These are phyloP conservation scores for Escovopsis weberi DNA, from an alignment of 2,329 filamentous ascomycete genomes.

Conservation along the genomic window DNA sequence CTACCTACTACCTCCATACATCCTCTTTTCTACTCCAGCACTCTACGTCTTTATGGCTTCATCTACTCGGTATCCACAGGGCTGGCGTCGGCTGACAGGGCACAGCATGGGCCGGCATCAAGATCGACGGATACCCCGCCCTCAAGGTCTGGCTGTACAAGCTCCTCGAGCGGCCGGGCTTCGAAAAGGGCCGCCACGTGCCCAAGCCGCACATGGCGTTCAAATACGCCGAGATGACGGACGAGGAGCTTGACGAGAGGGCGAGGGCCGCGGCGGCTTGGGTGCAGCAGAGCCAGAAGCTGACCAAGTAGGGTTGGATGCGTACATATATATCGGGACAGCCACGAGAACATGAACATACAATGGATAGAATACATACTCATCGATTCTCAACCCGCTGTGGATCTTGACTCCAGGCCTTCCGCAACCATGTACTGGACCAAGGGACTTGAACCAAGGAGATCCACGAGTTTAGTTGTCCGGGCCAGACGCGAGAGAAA, in stretches of 20 bases:
- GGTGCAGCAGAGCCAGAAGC: conserved; percentile 59
- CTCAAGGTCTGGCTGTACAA: conserved; percentile 65
- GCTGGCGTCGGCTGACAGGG: not conserved
- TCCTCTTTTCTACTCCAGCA: too few relatives aligned
- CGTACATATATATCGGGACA: not conserved
- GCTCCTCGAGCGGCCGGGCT: conserved; percentile 52
- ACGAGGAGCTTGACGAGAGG: conserved; percentile 41
- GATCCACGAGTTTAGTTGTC: not conserved
- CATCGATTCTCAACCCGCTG: not conserved
- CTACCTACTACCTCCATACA: too few relatives aligned
- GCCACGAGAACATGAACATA: too few relatives aligned
- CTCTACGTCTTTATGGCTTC: too few relatives aligned
- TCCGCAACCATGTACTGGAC: not conserved
- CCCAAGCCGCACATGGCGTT: conserved; percentile 51
- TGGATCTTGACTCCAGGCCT: not conserved
- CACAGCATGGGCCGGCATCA: conserved; percentile 24
- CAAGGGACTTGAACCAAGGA: not conserved
- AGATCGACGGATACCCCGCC: conserved; percentile 61
- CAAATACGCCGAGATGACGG: conserved; percentile 25
- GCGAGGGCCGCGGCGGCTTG: conserved; percentile 41
- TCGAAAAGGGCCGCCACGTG: conserved; percentile 64
- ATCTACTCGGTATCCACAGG: too few relatives aligned
- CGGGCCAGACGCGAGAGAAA: conserved; percentile 12
- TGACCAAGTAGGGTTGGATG: conserved; percentile 24
- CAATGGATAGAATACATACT: too few relatives aligned